These are phyloP conservation scores for Lipomyces kockii DNA, from an alignment of 805 yeast species.

Conservation along the genomic window DNA sequence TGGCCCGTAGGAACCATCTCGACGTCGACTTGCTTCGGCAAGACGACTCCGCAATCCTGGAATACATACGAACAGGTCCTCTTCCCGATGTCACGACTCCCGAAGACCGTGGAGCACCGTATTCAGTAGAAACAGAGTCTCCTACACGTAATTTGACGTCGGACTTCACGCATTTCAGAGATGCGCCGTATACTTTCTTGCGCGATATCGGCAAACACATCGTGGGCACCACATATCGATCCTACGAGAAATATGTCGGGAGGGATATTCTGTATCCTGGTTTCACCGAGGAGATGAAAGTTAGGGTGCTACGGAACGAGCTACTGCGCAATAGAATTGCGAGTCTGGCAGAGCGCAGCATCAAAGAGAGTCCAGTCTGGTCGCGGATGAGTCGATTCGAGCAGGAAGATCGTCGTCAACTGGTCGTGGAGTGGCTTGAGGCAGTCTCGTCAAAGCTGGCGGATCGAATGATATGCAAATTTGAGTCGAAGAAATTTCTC, in stretches of 20 bases:
- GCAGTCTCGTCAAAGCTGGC: constrained; percentile 43
- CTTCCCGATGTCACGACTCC: neutral
- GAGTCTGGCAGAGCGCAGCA: constrained; percentile 43
- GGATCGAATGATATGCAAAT: constrained; percentile 45
- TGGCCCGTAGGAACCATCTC: constrained; percentile 20
- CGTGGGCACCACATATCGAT: constrained; percentile 47
- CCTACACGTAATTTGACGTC: constrained; percentile 41
- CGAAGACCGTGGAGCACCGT: neutral
- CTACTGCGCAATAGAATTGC: constrained; percentile 42
- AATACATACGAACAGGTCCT: constrained; percentile 23
- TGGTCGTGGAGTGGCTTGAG: constrained; percentile 43
- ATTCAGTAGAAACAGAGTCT: constrained; percentile 25
- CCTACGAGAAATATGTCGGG: constrained; percentile 48
- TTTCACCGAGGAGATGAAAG: constrained; percentile 41
- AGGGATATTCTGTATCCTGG: constrained; percentile 44
- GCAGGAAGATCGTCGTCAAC: constrained; percentile 40
- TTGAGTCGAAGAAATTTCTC: constrained; percentile 42
- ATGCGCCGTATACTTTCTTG: constrained; percentile 45
- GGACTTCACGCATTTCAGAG: constrained; percentile 46
- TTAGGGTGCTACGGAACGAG: constrained; percentile 43
- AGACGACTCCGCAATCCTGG: constrained; percentile 30
- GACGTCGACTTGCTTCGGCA: constrained; percentile 32
- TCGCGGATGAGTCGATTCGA: constrained; percentile 35
- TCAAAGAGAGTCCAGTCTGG: constrained; percentile 42
- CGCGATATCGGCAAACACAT: constrained; percentile 42